Evolutionary conservation across 352 stramenopile genomes (phyloP), one percentile per base, ranked within the genome.

Genomic region (Halophytophthora batemanensis): DNA sequence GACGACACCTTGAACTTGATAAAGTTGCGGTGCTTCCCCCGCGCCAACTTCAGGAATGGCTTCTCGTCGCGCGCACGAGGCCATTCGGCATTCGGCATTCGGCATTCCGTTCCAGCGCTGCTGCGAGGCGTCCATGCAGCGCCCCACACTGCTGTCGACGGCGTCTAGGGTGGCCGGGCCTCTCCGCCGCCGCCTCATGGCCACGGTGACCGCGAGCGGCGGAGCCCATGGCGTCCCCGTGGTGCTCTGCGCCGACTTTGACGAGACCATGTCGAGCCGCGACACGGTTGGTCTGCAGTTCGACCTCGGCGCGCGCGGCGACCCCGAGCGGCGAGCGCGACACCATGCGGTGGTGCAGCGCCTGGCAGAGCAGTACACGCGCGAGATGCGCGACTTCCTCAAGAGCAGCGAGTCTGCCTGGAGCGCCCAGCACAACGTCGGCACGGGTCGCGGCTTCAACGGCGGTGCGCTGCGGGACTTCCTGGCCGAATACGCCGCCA

Each of bases 221-320:
- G 37, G 21, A 18, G 10, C 4, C 21, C 15, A 59, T 17, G 31
- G 49, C 35, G 22, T 25, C 33, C 19, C 45, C 36, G 14, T 82
- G n/a, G 56, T 88, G 19, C 57, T 88, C 1, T 90, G 79, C 41
- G 56, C 61, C 3, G 82, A 92, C 50, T 92, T 92, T 59, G 82
- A 92, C 45, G 60, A 89, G 57, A 92, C 78, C 23, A 71, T 88
- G 37, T 87, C 77, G 41, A 45, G 46, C 17, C 59, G 39, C 13
- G 82, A 92, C 53, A 89, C 82, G 17, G 82, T 74, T 23, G 49
- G 54, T 8, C 45, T 88, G 38, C 70, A 89, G 12, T 86, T 88
- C 36, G 45, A 76, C 17, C 48, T 73, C 69, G 0, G 10, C 34
- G 2, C 59, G 42, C 18, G 40, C 1, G 17, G 17, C 34, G 64